These are phyloP conservation scores for Trichoderma gracile DNA, from an alignment of 2,329 filamentous ascomycete genomes.

Conservation along the genomic window DNA sequence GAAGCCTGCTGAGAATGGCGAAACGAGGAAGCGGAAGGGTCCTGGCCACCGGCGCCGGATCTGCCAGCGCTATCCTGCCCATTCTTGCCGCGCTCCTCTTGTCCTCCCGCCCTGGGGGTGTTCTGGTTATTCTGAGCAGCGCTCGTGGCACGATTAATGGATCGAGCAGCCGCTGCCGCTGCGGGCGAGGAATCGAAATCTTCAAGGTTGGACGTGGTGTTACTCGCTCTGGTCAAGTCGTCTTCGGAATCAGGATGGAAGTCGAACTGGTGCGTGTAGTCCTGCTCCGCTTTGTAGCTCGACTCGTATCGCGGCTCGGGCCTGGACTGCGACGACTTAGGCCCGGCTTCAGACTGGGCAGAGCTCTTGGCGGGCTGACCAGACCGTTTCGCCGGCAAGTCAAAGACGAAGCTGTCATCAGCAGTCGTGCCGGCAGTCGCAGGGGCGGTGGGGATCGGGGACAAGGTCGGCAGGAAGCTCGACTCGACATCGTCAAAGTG, in stretches of 20 bases:
- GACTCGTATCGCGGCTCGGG: slow-evolving; percentile 16
- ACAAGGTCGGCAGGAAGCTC: slow-evolving; percentile 61
- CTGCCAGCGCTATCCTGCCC: slow-evolving; percentile 37
- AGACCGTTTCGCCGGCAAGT: slow-evolving; percentile 43
- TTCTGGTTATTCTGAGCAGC: slow-evolving; percentile 35
- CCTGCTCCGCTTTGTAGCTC: slow-evolving; percentile 29
- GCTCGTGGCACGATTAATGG: slow-evolving; percentile 54
- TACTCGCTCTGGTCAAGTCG: slow-evolving; percentile 37
- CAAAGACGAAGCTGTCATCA: slow-evolving; percentile 63
- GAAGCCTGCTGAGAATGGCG: slow-evolving; percentile 38
- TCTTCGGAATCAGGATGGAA: slow-evolving; percentile 28
- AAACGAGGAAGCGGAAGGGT: slow-evolving; percentile 34
- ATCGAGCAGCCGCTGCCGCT: slow-evolving; percentile 55
- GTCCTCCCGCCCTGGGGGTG: slow-evolving; percentile 26
- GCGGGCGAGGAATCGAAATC: slow-evolving; percentile 59
- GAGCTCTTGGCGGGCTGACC: slow-evolving; percentile 17
- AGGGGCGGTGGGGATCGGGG: slow-evolving; percentile 53
- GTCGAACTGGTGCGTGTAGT: slow-evolving; percentile 24
- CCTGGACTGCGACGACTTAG: neutral
- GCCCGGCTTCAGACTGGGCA: neutral
- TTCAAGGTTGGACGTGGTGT: slow-evolving; percentile 54
- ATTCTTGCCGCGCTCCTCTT: slow-evolving; percentile 34
- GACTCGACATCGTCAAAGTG: slow-evolving; percentile 66
- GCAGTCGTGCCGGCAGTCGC: slow-evolving; percentile 43
- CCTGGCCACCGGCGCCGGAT: slow-evolving; percentile 36